Base-by-base conservation (phyloP, 2,329 filamentous ascomycete species). In the Trichoderma sp. region DNA sequence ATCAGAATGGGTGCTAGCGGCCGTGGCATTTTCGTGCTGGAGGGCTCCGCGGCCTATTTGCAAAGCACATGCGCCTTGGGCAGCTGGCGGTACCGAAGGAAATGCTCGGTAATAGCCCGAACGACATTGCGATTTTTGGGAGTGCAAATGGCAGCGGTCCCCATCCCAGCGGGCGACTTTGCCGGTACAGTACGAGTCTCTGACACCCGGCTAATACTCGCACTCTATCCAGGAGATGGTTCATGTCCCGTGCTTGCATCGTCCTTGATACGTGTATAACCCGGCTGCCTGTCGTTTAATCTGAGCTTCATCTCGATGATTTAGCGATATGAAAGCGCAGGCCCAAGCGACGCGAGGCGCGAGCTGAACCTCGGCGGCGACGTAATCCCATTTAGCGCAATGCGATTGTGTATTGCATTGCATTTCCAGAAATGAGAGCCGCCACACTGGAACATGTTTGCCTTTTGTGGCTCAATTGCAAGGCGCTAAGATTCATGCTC, bases 91-190 rank as follows among this genome's bases (percentile, higher is more conserved):
- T 13, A 49, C 46, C 46, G 46, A 49, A 2, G 18, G 10, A 49
- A n/a, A 39, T 39, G 37, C 54, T 66, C 64, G 64, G 64, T 34
- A 59, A 55, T 21, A 37, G 64, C 13, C 64, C 64, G 64, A 55
- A 16, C 34, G 16, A 7, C n/a, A 39, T 6, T 18, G 39, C 39
- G 39, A 43, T n/a, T 43, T 43, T 32, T n/a, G 52, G 24, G 55
- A 5, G 28, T 24, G 30, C 28, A 49, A 49, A 4, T 51, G 64
- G 37, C 54, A 51, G 37, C 34, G 7, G 30, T 16, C 4, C 28
- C 63, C 24, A 10, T 59, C 10, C 54, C 28, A 51, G 21, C n/a
- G 14, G 21, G 10, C 4, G 16, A 32, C 59, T 18, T 16, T 51
- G 24, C 26, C 10, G 11, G 43, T 46, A 11, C n/a, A 18, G 43